Evolutionary conservation across 176 grass and related monocot genomes (phyloP), one percentile per base, ranked within the genome.

Genomic region (Rhipidocladum racemiflorum): DNA sequence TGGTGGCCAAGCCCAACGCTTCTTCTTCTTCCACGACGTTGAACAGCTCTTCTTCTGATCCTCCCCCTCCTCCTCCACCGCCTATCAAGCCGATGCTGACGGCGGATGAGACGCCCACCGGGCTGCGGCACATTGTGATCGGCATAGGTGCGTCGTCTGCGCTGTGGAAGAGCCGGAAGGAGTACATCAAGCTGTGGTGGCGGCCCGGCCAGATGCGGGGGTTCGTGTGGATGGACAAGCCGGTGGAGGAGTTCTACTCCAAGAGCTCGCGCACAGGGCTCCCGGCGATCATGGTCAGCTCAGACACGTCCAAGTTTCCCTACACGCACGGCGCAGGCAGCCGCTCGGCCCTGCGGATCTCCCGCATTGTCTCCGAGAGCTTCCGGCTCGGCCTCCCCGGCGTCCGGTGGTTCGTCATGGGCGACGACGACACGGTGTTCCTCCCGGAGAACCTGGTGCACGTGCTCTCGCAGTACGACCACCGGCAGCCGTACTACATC

Each of bases 361-460:
- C 96, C 2, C 92, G 92, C 69, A 91, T 99, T 43, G 92, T 99
- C 4, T 93, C 96, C 1, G 96, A 99, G 87, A 95, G 89, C 17
- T 99, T 75, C 80, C 92, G 92, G 17, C 88, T 95, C 2, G 76
- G 85, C 2, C 86, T 99, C 40, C 66, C 86, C 1, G 79, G 90
- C 5, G 91, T 95, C 0, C 77, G 95, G 78, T 97, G 95, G 95
- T 94, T 94, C 80, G 92, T 94, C 61, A 94, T 94, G 92, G 95
- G 95, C 25, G 95, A 97, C 84, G 92, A 97, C 84, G 95, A 97
- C 92, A 97, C 95, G 10, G 81, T 97, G 35, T 97, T 97, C 92
- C 94, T 97, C 88, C 78, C 81, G 65, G 92, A 97, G 38, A 97
- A 97, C 83, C 84, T 97, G 16, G 84, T 91, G 72, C 36, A 84